Percentiles rank a stretch among this genome's conserved stretches.
Conservation (phyloP, 352 stramenopile genomes). For the Phytophthora lateralis region DNA sequence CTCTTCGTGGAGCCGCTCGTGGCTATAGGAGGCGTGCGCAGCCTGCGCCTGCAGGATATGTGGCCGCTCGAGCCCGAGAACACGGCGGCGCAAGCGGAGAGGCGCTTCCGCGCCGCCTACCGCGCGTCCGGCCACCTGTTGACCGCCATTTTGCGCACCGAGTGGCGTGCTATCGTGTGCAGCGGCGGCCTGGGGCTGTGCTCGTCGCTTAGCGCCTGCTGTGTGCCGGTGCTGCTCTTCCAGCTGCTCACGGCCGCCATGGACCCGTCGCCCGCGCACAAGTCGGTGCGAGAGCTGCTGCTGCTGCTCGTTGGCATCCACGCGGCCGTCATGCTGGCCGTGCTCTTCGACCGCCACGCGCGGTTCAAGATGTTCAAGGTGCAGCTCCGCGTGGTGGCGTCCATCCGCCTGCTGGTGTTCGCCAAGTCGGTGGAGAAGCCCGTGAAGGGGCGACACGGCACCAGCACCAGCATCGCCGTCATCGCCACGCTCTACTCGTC, state of each 20-base stretch:
- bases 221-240: conserved; percentile 40
- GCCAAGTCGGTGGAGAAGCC: conserved; percentile 41
- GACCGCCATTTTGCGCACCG: conserved; percentile 33
- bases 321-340: conserved; percentile 29
- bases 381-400: conserved; percentile 36
- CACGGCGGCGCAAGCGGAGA: conserved; percentile 24
- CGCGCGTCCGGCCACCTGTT: conserved; percentile 15
- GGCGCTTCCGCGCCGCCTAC: conserved; percentile 39
- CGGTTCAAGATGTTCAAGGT: conserved; percentile 42
- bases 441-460: conserved; percentile 30
- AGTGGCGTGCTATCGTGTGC: conserved; percentile 33
- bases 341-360: conserved; percentile 40
- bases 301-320: conserved; percentile 42
- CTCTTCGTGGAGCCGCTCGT: conserved; percentile 43
- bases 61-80: conserved; percentile 41
- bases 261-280: conserved; percentile 8
- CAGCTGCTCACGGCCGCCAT: conserved; percentile 35
- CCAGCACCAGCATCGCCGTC: conserved; percentile 38
- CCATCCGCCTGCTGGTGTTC: conserved; percentile 45
- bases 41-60: conserved; percentile 35
- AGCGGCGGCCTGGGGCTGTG: conserved; percentile 30
- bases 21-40: conserved; percentile 21
- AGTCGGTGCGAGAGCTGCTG: conserved; percentile 23
- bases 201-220: conserved; percentile 22
- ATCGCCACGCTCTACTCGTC: conserved; percentile 52